These are phyloP conservation scores for Colletotrichum sojae DNA, from an alignment of 2,329 filamentous ascomycete genomes.

Conservation along the genomic window DNA sequence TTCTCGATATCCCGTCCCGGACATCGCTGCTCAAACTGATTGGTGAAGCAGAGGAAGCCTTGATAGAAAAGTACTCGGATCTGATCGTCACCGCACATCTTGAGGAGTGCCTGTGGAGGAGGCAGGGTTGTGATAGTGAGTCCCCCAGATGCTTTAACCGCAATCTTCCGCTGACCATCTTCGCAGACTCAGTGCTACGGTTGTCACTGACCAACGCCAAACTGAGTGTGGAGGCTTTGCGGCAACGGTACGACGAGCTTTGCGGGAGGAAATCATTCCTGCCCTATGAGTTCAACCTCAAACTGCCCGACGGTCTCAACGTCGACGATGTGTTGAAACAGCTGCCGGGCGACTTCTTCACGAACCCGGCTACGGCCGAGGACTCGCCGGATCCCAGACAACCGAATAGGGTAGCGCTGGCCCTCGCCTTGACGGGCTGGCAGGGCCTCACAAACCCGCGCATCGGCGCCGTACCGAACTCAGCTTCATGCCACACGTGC, in stretches of 20 bases:
- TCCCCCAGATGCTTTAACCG: background rate
- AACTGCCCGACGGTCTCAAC: constrained; percentile 67
- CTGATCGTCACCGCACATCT: constrained; percentile 83
- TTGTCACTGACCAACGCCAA: constrained; percentile 75
- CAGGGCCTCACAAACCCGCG: constrained; percentile 71
- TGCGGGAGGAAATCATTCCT: constrained; percentile 67
- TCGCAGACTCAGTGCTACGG: constrained; percentile 70
- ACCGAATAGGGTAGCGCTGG: constrained; percentile 74
- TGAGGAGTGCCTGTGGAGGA: constrained; percentile 88
- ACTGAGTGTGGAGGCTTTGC: constrained; percentile 70
- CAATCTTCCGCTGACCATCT: constrained; percentile 35
- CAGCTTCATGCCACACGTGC: constrained; percentile 87
- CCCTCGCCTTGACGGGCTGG: constrained; percentile 82
- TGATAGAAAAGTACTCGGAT: constrained; percentile 82
- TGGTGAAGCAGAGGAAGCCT: constrained; percentile 65
- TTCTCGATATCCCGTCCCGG: constrained; percentile 12
- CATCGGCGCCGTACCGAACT: constrained; percentile 75
- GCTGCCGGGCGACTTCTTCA: constrained; percentile 70
- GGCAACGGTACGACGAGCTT: constrained; percentile 76
- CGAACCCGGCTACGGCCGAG: constrained; percentile 52
- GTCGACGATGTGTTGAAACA: constrained; percentile 64
- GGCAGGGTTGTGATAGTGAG: constrained; percentile 86
- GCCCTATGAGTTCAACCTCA: constrained; percentile 74
- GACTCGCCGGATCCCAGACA: constrained; percentile 35
- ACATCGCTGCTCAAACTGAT: constrained; percentile 30